These are phyloP conservation scores for Skeletonema grethae DNA, from an alignment of 108 stramenopile genomes.

Conservation along the genomic window DNA sequence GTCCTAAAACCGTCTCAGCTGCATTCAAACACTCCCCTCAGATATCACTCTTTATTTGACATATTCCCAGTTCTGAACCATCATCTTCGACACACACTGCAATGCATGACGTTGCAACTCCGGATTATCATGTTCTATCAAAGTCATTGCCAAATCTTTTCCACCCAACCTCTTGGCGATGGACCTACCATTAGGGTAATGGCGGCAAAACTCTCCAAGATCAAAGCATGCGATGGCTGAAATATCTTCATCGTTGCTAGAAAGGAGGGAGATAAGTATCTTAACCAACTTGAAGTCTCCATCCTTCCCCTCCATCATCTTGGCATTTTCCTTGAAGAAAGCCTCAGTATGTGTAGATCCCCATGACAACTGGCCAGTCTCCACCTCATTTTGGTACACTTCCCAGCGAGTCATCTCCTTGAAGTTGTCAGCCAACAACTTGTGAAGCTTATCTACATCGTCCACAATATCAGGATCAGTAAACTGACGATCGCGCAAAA, in stretches of 20 bases:
- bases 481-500: slow-evolving; percentile 66
- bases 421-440: slow-evolving; percentile 66
- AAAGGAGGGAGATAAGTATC: slow-evolving; percentile 70
- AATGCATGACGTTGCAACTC: slow-evolving; percentile 91
- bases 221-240: slow-evolving; percentile 92
- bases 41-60: slow-evolving; percentile 25
- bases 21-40: not conserved
- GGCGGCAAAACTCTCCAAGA: slow-evolving; percentile 92
- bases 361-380: slow-evolving; percentile 85
- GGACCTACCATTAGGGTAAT: slow-evolving; percentile 90
- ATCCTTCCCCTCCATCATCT: slow-evolving; percentile 66
- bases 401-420: slow-evolving; percentile 86
- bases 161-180: slow-evolving; percentile 81
- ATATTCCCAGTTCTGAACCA: slow-evolving; percentile 77
- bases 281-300: slow-evolving; percentile 68
- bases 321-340: slow-evolving; percentile 80
- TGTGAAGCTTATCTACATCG: slow-evolving; percentile 69
- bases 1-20: slow-evolving; percentile 1
- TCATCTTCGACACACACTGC: slow-evolving; percentile 91
- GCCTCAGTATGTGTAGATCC: slow-evolving; percentile 87
- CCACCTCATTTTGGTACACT: slow-evolving; percentile 79
- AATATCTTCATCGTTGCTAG: slow-evolving; percentile 64
- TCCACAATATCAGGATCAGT: slow-evolving; percentile 83
- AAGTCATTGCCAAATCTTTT: slow-evolving; percentile 84
- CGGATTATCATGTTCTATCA: slow-evolving; percentile 80